These are phyloP conservation scores for Elsinoe fawcettii DNA, from an alignment of 2,329 filamentous ascomycete species.

Conservation along the genomic window DNA sequence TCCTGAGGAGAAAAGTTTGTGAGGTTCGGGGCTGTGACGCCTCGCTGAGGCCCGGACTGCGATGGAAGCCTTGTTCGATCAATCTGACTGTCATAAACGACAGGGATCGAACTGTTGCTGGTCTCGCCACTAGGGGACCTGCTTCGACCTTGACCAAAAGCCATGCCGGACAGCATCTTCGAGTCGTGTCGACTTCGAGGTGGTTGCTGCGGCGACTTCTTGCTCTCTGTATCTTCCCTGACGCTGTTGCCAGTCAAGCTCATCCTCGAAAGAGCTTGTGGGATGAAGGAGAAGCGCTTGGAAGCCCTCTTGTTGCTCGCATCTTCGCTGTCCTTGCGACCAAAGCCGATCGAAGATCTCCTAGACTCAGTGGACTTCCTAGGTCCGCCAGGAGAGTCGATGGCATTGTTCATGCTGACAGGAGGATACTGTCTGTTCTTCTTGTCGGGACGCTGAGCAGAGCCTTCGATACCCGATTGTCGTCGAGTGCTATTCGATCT, in stretches of 20 bases:
- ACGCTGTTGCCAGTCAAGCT: constrained; percentile 29
- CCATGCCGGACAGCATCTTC: constrained; percentile 30
- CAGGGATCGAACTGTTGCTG: constrained; percentile 36
- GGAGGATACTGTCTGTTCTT: constrained; percentile 73
- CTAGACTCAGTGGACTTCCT: constrained; percentile 43
- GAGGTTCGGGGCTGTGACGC: constrained; percentile 23
- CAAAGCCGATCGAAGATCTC: constrained; percentile 44
- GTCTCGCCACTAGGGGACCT: constrained; percentile 39
- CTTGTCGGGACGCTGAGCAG: constrained; percentile 40
- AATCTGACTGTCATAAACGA: constrained; percentile 33
- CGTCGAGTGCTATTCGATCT: constrained; percentile 43
- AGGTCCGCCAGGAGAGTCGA: constrained; percentile 43
- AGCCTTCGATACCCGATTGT: constrained; percentile 22
- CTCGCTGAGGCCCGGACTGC: constrained; percentile 21
- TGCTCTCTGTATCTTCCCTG: constrained; percentile 32
- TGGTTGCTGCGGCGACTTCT: constrained; percentile 26
- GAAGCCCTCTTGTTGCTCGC: constrained; percentile 33
- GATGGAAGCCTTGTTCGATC: constrained; percentile 18
- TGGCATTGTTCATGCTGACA: constrained; percentile 75
- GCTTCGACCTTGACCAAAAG: constrained; percentile 38
- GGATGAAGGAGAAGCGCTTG: constrained; percentile 44
- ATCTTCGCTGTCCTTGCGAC: constrained; percentile 37
- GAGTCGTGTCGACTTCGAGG: constrained; percentile 29
- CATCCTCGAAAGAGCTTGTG: constrained; percentile 41
- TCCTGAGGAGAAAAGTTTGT: constrained; percentile 11